phyloP scores from a whole-genome alignment of 2,329 filamentous ascomycete species.

The Trichophyton simii region DNA sequence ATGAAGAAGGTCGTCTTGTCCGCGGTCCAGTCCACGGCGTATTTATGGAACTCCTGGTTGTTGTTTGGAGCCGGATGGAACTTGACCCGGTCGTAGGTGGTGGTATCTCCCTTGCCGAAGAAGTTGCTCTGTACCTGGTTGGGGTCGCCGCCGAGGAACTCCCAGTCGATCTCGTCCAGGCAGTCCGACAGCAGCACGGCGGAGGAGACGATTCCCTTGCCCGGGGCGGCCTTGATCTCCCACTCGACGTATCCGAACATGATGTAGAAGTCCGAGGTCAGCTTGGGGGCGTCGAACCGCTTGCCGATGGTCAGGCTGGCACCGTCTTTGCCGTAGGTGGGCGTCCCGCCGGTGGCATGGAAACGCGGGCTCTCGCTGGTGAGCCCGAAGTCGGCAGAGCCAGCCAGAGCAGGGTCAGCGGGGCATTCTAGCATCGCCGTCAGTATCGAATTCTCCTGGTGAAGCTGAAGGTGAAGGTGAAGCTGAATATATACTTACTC shows the following conservation, averaged over 20 bases:
- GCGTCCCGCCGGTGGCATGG: constrained; percentile 51
- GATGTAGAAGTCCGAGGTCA: constrained; percentile 90
- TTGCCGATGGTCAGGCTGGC: constrained; percentile 67
- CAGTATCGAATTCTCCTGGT: neutral
- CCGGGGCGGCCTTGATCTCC: constrained; percentile 72
- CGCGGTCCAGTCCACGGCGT: constrained; percentile 82
- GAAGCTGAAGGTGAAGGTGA: too few relatives aligned
- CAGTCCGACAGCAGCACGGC: constrained; percentile 82
- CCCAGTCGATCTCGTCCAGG: constrained; percentile 93
- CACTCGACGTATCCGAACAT: constrained; percentile 94
- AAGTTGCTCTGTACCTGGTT: constrained; percentile 89
- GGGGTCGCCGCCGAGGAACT: constrained; percentile 74
- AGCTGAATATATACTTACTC: constrained; percentile 18
- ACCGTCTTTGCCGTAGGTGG: constrained; percentile 64
- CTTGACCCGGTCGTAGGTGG: constrained; percentile 73
- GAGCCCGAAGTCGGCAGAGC: constrained; percentile 75
- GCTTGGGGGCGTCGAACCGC: constrained; percentile 71
- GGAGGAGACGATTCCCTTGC: constrained; percentile 84
- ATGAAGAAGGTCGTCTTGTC: constrained; percentile 79
- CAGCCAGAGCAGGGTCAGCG: constrained; percentile 66
- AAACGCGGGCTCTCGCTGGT: constrained; percentile 67
- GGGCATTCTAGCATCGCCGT: constrained; percentile 45
- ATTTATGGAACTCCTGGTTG: constrained; percentile 68
- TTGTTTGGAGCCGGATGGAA: constrained; percentile 59
- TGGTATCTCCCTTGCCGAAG: constrained; percentile 83